Conservation (phyloP, 306 rosid species). For the Hippophae rhamnoides region DNA sequence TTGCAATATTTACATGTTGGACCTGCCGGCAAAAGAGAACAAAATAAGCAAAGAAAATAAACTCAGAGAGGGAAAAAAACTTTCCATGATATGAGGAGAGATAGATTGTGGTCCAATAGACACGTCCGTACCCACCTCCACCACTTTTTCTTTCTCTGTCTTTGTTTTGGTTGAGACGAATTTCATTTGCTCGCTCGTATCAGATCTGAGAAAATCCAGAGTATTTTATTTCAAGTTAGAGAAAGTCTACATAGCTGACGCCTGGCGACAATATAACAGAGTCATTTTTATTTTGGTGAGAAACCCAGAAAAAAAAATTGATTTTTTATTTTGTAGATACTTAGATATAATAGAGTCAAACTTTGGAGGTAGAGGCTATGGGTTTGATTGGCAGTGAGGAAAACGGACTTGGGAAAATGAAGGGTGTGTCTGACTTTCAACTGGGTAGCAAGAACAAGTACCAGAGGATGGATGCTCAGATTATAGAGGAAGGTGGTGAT, state of each 20-base stretch:
- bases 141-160: neutral
- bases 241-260: no score
- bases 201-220: slow-evolving; percentile 2
- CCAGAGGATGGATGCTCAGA: slow-evolving; percentile 39
- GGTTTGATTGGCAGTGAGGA: slow-evolving; percentile 32
- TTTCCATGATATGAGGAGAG: no score
- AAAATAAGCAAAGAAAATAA: no score
- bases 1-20: no score
- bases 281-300: no score
- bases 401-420: slow-evolving; percentile 19
- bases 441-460: slow-evolving; percentile 37
- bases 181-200: neutral
- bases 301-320: neutral
- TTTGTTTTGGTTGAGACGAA: neutral
- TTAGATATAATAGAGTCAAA: neutral
- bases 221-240: neutral
- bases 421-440: slow-evolving; percentile 29
- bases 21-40: no score
- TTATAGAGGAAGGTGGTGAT: slow-evolving; percentile 17
- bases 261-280: no score
- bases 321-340: neutral
- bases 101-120: no score
- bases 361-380: slow-evolving; percentile 18
- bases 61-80: no score
- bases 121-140: no score